phyloP scores from a whole-genome alignment of 2,329 filamentous ascomycete genomes.

The Balansia obtecta region DNA sequence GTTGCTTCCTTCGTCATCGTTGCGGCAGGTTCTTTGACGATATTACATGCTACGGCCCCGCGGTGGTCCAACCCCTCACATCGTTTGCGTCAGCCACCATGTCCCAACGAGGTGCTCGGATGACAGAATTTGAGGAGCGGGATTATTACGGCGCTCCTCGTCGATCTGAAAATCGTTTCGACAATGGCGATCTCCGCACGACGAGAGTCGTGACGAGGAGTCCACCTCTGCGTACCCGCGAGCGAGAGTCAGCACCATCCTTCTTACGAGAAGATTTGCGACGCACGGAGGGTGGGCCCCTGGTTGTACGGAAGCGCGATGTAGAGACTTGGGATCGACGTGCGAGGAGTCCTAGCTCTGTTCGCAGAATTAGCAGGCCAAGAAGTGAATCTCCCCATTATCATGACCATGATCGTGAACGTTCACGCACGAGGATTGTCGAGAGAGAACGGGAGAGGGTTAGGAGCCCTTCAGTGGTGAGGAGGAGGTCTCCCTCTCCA shows the following conservation, averaged over 20 bases:
- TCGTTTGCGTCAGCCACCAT: constrained; percentile 5
- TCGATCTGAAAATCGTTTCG: constrained; percentile 17
- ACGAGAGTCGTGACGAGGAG: constrained; percentile 13
- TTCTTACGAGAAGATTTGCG: constrained; percentile 40
- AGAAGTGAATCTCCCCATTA: constrained; percentile 29
- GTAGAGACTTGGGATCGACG: constrained; percentile 41
- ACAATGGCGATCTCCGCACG: constrained; percentile 14
- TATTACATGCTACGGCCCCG: background rate
- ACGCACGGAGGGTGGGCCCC: constrained; percentile 33
- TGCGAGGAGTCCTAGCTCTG: constrained; percentile 30
- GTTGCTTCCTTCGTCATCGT: background rate
- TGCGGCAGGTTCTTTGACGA: background rate
- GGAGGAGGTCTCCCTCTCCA: constrained; percentile 14
- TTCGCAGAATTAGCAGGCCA: constrained; percentile 27
- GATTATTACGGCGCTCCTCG: constrained; percentile 28
- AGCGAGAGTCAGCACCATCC: constrained; percentile 32
- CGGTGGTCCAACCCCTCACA: background rate
- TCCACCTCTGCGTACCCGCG: constrained; percentile 18
- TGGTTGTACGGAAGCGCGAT: constrained; percentile 43
- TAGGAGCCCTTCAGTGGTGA: constrained; percentile 24
- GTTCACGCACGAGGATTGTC: constrained; percentile 22
- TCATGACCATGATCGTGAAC: constrained; percentile 21
- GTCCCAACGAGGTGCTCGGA: constrained; percentile 9
- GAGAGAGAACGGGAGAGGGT: constrained; percentile 29
- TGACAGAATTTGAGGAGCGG: constrained; percentile 33